Evolutionary conservation across 2,329 filamentous ascomycete genomes (phyloP).

Genomic region (Capronia americana): DNA sequence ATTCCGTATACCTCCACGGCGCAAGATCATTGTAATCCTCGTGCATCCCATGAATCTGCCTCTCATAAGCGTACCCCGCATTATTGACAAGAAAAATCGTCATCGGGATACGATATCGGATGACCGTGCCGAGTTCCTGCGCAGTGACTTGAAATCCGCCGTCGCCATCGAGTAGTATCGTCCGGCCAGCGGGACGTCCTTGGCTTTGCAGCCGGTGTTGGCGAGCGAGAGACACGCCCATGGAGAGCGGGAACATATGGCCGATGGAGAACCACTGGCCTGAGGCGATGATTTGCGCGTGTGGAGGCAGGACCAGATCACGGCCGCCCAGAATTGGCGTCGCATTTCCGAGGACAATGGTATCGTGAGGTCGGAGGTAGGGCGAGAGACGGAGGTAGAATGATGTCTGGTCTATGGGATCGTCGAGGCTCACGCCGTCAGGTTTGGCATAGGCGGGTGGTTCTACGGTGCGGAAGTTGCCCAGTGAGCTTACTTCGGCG

Average conservation of each 20-base stretch:
- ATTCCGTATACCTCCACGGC: conserved; percentile 73
- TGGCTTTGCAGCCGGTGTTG: neutral
- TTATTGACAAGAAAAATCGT: conserved; percentile 90
- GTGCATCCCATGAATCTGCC: conserved; percentile 83
- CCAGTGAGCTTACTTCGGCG: conserved; percentile 24
- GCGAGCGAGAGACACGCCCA: conserved; percentile 73
- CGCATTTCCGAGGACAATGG: conserved; percentile 85
- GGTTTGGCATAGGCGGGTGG: conserved; percentile 25
- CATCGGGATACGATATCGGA: conserved; percentile 73
- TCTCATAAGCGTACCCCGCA: conserved; percentile 87
- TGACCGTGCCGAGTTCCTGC: conserved; percentile 81
- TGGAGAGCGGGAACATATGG: conserved; percentile 67
- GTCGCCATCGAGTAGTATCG: conserved; percentile 87
- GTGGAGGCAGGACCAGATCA: conserved; percentile 78
- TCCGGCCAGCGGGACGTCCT: conserved; percentile 54
- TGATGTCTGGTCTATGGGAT: conserved; percentile 56
- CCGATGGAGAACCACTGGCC: conserved; percentile 75
- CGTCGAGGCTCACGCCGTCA: conserved; percentile 38
- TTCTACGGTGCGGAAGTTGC: conserved; percentile 28
- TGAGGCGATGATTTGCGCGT: conserved; percentile 81
- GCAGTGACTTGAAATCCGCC: conserved; percentile 84
- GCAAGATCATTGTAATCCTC: conserved; percentile 81
- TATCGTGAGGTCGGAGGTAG: conserved; percentile 74
- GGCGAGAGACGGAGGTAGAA: conserved; percentile 79
- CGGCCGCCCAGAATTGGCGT: conserved; percentile 88